Evolutionary conservation across 331 rosid genomes (phyloP).

Genomic region (Phaseolus coccineus): DNA sequence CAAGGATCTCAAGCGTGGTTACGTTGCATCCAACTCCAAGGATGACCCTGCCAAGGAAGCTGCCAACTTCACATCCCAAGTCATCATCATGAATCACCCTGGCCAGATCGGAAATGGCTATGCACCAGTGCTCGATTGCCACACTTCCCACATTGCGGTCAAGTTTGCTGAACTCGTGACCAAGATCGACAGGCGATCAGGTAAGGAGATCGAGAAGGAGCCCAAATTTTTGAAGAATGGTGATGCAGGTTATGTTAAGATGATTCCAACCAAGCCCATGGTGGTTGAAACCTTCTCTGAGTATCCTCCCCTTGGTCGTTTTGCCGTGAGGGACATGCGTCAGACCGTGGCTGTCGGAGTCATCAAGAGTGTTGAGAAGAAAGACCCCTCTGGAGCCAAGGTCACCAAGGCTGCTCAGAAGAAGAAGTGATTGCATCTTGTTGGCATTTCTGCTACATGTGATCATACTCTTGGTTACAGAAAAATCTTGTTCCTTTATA

Average conservation of each 20-base stretch:
- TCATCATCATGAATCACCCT: slow-evolving; percentile 56
- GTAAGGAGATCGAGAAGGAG: slow-evolving; percentile 54
- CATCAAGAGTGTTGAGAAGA: slow-evolving; percentile 56
- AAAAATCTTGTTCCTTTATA: not conserved
- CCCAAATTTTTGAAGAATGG: slow-evolving; percentile 56
- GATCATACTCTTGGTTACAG: slow-evolving; percentile 2
- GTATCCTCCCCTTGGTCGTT: slow-evolving; percentile 54
- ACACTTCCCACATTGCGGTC: slow-evolving; percentile 56
- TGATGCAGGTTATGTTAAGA: slow-evolving; percentile 52
- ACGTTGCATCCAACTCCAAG: slow-evolving; percentile 52
- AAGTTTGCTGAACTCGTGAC: slow-evolving; percentile 50
- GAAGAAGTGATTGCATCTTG: slow-evolving; percentile 46
- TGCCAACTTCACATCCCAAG: slow-evolving; percentile 55
- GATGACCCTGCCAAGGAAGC: slow-evolving; percentile 60
- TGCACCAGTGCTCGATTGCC: slow-evolving; percentile 55
- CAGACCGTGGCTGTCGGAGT: slow-evolving; percentile 56
- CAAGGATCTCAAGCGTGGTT: slow-evolving; percentile 57
- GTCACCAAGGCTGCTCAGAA: slow-evolving; percentile 53
- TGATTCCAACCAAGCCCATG: slow-evolving; percentile 58
- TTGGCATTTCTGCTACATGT: not conserved
- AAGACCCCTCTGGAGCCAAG: slow-evolving; percentile 52
- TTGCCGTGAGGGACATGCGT: slow-evolving; percentile 59
- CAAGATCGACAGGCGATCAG: slow-evolving; percentile 57
- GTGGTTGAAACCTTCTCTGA: slow-evolving; percentile 50
- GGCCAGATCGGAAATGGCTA: slow-evolving; percentile 55